A percentile compares a stretch with the other conserved stretches of the same genome.
Evolutionary conservation across 169 alveolate genomes (phyloP).

Genomic region (Plasmodium vinckei): DNA sequence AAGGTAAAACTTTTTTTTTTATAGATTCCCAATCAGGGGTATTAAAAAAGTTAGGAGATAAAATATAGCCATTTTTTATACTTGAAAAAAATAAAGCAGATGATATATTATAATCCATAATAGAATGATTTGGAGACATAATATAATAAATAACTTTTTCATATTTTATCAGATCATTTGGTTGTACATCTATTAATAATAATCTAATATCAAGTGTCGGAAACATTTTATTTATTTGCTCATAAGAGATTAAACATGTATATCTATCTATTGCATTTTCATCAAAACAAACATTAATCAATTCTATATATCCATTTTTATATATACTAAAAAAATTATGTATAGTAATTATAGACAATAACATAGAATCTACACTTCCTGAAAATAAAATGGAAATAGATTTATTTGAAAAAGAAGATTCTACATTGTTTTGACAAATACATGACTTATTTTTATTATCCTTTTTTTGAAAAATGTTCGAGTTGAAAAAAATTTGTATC

Average conservation of each 20-base stretch:
- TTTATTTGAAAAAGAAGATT: background rate
- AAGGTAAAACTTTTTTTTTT: conserved; percentile 31
- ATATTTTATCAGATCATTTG: conserved; percentile 73
- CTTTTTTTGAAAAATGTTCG: background rate
- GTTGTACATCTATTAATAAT: conserved; percentile 78
- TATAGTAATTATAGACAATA: conserved; percentile 77
- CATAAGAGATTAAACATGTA: conserved; percentile 81
- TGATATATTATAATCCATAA: conserved; percentile 84
- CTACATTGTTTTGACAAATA: background rate
- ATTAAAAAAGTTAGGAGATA: conserved; percentile 43
- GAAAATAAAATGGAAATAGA: conserved; percentile 79
- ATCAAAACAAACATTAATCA: conserved; percentile 80
- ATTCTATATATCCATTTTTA: conserved; percentile 74
- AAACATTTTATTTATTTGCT: conserved; percentile 71
- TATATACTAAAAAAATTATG: conserved; percentile 21
- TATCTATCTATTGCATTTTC: conserved; percentile 81
- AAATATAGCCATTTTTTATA: conserved; percentile 75
- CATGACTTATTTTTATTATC: background rate
- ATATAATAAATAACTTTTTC: conserved; percentile 71
- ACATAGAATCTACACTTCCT: conserved; percentile 85
- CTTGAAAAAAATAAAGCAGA: conserved; percentile 83
- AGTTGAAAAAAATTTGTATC: conserved; percentile 13
- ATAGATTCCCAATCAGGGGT: conserved; percentile 76
- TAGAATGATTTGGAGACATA: conserved; percentile 79
- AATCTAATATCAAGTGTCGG: conserved; percentile 79